A percentile compares a stretch with the other conserved stretches of the same genome.
phyloP scores from a whole-genome alignment of 2,329 filamentous ascomycete species.

The Aspergillus phoenicis region DNA sequence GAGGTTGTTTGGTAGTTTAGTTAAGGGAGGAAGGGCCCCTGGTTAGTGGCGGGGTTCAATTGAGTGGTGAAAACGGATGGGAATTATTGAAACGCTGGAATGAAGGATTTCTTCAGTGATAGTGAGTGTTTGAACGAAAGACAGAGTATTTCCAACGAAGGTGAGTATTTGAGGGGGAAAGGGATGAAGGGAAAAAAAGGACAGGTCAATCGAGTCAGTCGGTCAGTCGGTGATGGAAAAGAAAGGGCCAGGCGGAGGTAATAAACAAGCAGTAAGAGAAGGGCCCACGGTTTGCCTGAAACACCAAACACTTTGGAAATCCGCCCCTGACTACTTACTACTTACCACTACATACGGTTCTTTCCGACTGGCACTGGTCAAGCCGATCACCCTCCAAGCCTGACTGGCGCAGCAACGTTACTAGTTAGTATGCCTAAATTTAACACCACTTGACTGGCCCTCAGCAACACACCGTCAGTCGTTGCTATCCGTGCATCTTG shows the following conservation, averaged over 20 bases:
- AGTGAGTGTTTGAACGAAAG: neutral
- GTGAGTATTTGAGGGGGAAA: neutral
- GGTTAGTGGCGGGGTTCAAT: neutral
- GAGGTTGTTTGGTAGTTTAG: neutral
- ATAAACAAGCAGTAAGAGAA: slow-evolving; percentile 3
- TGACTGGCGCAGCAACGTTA: neutral
- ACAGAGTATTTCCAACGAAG: neutral
- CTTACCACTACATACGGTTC: neutral
- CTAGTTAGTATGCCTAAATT: neutral
- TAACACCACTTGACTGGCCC: neutral
- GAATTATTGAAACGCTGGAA: neutral
- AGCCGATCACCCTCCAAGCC: neutral
- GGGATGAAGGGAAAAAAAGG: neutral
- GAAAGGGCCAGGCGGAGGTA: slow-evolving; percentile 5
- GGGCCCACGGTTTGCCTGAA: slow-evolving; percentile 4
- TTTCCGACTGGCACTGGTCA: neutral
- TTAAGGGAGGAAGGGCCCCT: neutral
- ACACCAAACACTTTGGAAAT: neutral
- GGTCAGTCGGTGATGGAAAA: neutral
- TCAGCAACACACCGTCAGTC: neutral
- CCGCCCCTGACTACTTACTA: neutral
- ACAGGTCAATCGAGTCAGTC: neutral
- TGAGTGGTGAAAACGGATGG: neutral
- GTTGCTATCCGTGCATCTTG: neutral
- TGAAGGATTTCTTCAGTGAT: neutral